Evolutionary conservation across 2,329 filamentous ascomycete species (phyloP).

Genomic region (Pseudogymnoascus sp.): DNA sequence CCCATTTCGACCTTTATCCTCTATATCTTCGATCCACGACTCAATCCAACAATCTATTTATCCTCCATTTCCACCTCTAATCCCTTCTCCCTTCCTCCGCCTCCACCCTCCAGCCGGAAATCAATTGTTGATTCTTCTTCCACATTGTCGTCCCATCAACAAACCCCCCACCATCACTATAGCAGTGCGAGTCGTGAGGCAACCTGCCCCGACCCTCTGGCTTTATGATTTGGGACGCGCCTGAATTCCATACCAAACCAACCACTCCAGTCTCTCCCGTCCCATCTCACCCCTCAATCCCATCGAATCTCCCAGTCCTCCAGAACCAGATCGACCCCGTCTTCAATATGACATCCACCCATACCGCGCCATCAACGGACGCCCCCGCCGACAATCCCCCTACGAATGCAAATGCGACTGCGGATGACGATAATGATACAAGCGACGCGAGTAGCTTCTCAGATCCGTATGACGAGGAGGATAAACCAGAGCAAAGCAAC

Average conservation of each 20-base stretch:
- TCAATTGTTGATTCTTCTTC: conserved; percentile 5
- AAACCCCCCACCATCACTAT: neutral
- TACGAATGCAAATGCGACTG: conserved; percentile 10
- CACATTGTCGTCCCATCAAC: neutral
- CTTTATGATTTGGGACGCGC: conserved; percentile 33
- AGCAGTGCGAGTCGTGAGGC: neutral
- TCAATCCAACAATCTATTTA: neutral
- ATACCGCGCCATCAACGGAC: conserved; percentile 34
- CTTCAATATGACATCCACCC: conserved; percentile 58
- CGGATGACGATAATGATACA: conserved; percentile 17
- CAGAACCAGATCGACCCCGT: conserved; percentile 63
- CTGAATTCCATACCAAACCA: conserved; percentile 54
- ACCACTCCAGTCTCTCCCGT: conserved; percentile 64
- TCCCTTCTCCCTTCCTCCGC: conserved; percentile 1
- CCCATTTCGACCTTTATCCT: neutral
- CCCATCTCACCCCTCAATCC: conserved; percentile 58
- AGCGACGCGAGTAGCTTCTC: conserved; percentile 25
- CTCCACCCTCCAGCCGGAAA: neutral
- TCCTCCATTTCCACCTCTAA: neutral
- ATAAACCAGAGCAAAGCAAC: conserved; percentile 12
- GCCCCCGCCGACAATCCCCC: conserved; percentile 13
- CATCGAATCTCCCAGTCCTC: conserved; percentile 60
- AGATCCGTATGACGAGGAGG: conserved; percentile 21
- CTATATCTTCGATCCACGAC: neutral
- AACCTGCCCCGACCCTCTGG: neutral